A percentile compares a stretch with the other conserved stretches of the same genome.
Conservation (phyloP, 1,284 basidiomycete species). For the Peniophora sp. region DNA sequence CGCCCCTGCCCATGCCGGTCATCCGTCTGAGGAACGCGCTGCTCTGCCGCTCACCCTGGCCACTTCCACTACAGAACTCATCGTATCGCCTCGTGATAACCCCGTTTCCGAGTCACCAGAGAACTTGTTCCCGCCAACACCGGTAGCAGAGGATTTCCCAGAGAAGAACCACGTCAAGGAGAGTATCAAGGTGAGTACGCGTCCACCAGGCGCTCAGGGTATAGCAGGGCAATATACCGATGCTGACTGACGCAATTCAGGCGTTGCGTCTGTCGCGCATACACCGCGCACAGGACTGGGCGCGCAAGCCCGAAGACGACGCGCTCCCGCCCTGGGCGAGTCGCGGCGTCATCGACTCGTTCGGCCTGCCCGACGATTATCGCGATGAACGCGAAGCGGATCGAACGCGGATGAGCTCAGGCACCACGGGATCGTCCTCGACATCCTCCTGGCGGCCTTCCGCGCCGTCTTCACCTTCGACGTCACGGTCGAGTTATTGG, state of each 20-base stretch:
- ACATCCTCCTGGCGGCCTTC: slow-evolving; percentile 1
- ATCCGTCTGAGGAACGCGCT: no score
- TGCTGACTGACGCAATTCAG: no score
- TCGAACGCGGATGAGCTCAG: background rate
- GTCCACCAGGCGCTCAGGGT: no score
- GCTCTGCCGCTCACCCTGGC: no score
- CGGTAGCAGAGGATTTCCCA: background rate
- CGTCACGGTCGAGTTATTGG: background rate
- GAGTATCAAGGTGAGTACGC: slow-evolving; percentile 1
- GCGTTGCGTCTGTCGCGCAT: slow-evolving; percentile 1
- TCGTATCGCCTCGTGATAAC: no score
- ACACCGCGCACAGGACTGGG: slow-evolving; percentile 2
- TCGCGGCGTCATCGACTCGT: slow-evolving; percentile 2
- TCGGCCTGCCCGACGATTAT: slow-evolving; percentile 1
- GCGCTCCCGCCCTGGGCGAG: slow-evolving; percentile 1
- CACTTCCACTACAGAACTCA: no score
- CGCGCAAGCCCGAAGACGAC: background rate
- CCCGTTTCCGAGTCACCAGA: no score
- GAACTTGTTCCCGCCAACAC: slow-evolving; percentile 3
- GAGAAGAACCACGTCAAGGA: slow-evolving; percentile 2
- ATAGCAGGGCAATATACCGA: no score
- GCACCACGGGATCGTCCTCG: background rate
- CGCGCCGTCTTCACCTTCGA: background rate
- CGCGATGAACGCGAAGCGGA: background rate
- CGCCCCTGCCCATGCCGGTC: no score